These are phyloP conservation scores for Mycena kentingensis DNA, from an alignment of 768 basidiomycete genomes.

Conservation along the genomic window DNA sequence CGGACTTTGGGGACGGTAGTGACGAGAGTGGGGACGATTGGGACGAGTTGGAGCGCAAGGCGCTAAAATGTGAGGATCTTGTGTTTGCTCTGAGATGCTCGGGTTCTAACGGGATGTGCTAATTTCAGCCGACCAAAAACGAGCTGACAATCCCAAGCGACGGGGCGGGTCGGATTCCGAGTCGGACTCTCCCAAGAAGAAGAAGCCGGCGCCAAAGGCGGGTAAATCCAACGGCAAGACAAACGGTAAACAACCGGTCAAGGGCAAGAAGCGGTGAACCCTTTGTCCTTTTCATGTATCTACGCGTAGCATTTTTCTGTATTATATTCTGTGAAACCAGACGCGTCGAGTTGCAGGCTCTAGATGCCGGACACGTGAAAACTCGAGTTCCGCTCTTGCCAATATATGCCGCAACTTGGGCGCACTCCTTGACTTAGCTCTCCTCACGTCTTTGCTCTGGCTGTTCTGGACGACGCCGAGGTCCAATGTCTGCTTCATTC, in stretches of 20 bases:
- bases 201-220: slow-evolving; percentile 8
- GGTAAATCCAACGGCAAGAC: slow-evolving; percentile 44
- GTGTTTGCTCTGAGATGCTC: not conserved
- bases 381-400: no score
- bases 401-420: no score
- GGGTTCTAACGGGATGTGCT: not conserved
- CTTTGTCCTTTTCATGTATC: not conserved
- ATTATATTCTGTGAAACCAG: slow-evolving; percentile 9
- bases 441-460: no score
- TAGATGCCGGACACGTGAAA: not conserved
- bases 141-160: slow-evolving; percentile 14
- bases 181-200: slow-evolving; percentile 23
- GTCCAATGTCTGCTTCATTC: slow-evolving; percentile 66
- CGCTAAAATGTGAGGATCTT: slow-evolving; percentile 70
- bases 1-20: slow-evolving; percentile 54
- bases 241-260: slow-evolving; percentile 40
- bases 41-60: slow-evolving; percentile 93
- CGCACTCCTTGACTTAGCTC: no score
- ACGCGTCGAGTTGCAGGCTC: not conserved
- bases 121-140: slow-evolving; percentile 21
- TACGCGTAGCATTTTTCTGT: slow-evolving; percentile 4
- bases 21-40: slow-evolving; percentile 85
- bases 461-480: no score
- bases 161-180: slow-evolving; percentile 22
- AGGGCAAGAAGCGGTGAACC: slow-evolving; percentile 34